These are phyloP conservation scores for Aureobasidium sp. DNA, from an alignment of 2,329 filamentous ascomycete genomes.

Conservation along the genomic window DNA sequence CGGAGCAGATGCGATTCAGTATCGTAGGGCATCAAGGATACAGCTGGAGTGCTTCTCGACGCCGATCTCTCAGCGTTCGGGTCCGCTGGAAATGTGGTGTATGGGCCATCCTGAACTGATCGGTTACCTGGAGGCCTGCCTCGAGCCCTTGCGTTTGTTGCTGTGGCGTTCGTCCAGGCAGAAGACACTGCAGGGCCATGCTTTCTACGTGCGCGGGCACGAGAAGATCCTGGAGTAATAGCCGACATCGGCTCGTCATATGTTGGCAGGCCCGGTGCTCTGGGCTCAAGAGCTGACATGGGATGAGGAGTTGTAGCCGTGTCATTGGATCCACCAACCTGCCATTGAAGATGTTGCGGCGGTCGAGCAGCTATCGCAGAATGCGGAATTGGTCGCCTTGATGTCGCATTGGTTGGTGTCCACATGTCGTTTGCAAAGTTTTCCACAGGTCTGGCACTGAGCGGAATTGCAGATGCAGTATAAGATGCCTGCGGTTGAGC, in stretches of 20 bases:
- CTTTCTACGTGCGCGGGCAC: conserved; percentile 51
- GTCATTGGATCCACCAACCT: conserved; percentile 20
- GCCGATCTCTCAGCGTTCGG: conserved; percentile 28
- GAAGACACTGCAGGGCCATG: conserved; percentile 86
- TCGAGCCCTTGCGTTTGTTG: conserved; percentile 58
- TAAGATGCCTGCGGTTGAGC: conserved; percentile 40
- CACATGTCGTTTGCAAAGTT: conserved; percentile 44
- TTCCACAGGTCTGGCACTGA: conserved; percentile 46
- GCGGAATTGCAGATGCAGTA: conserved; percentile 43
- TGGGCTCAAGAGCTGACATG: conserved; percentile 67
- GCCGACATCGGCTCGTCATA: conserved; percentile 63
- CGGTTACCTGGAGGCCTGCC: conserved; percentile 72
- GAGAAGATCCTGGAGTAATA: conserved; percentile 52
- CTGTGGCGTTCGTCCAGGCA: conserved; percentile 66
- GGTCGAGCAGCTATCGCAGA: conserved; percentile 35
- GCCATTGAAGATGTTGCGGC: conserved; percentile 31
- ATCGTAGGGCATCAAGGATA: conserved; percentile 4
- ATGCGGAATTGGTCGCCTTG: conserved; percentile 31
- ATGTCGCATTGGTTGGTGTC: conserved; percentile 34
- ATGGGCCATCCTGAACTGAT: conserved; percentile 57
- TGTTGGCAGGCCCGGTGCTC: conserved; percentile 37
- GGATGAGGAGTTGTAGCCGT: conserved; percentile 53
- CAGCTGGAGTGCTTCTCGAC: conserved; percentile 5
- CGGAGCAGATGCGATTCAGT: conserved; percentile 24
- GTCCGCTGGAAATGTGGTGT: conserved; percentile 60